Evolutionary conservation across 768 basidiomycete genomes (phyloP).

Genomic region (Kwoniella shandongensis): DNA sequence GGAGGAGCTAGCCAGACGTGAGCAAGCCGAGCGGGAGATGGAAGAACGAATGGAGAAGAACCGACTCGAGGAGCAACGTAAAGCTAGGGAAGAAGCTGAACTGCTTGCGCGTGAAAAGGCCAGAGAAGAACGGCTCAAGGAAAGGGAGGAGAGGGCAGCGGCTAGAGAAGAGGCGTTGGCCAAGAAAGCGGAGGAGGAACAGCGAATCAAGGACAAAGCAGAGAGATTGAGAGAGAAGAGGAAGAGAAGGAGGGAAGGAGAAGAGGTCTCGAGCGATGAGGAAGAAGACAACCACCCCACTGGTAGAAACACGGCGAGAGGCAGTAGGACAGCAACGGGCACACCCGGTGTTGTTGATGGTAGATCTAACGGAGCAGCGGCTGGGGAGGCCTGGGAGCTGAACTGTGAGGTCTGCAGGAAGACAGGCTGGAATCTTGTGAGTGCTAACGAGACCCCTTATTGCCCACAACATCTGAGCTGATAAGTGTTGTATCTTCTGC

Average conservation of each 20-base stretch:
- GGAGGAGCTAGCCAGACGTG: constrained; percentile 61
- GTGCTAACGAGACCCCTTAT: constrained; percentile 36
- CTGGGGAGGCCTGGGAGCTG: constrained; percentile 71
- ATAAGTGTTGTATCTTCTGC: background rate
- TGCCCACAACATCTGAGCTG: constrained; percentile 19
- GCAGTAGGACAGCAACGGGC: background rate
- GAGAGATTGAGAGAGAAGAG: constrained; percentile 38
- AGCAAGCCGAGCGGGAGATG: constrained; percentile 56
- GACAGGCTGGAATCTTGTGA: constrained; percentile 70
- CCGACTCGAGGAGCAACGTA: constrained; percentile 38
- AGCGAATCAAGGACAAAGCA: constrained; percentile 39
- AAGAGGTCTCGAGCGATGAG: constrained; percentile 20
- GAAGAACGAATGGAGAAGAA: constrained; percentile 51
- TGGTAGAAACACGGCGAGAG: constrained; percentile 1
- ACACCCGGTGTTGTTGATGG: constrained; percentile 4
- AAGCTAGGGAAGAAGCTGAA: constrained; percentile 32
- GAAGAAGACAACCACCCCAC: constrained; percentile 13
- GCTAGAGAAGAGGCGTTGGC: constrained; percentile 52
- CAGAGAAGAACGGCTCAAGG: constrained; percentile 47
- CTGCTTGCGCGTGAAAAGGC: constrained; percentile 35
- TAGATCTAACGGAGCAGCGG: constrained; percentile 3
- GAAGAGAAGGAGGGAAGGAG: constrained; percentile 35
- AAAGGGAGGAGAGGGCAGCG: constrained; percentile 44
- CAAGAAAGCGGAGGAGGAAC: constrained; percentile 38
- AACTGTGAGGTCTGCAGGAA: constrained; percentile 82